Conservation (phyloP, 495 filamentous ascomycete species). For the Darksidea phi region DNA sequence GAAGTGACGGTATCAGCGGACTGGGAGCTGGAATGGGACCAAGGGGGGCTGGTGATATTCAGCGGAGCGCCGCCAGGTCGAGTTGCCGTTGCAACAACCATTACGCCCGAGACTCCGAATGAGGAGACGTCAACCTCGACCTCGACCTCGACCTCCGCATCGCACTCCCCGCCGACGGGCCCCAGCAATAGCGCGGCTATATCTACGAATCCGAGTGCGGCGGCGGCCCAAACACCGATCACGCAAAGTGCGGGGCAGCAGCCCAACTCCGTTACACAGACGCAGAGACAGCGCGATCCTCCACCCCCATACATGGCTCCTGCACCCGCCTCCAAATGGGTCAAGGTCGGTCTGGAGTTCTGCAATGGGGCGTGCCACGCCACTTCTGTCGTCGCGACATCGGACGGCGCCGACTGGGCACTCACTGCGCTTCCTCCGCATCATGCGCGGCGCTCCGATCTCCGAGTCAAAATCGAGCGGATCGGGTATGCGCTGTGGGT, state of each 20-base stretch:
- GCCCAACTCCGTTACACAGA: constrained; percentile 11
- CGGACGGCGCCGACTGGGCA: constrained; percentile 59
- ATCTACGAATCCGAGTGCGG: not conserved
- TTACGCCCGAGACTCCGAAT: constrained; percentile 3
- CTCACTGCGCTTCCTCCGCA: constrained; percentile 51
- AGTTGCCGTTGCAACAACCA: constrained; percentile 7
- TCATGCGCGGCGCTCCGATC: constrained; percentile 35
- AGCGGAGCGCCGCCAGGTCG: constrained; percentile 39
- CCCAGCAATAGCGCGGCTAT: not conserved
- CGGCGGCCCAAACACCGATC: not conserved
- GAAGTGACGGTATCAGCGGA: constrained; percentile 61
- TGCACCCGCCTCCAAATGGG: constrained; percentile 53
- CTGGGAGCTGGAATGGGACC: constrained; percentile 62
- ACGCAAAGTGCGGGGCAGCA: constrained; percentile 21
- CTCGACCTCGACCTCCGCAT: not conserved
- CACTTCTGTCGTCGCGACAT: constrained; percentile 56
- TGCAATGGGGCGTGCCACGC: constrained; percentile 54
- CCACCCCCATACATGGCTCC: constrained; percentile 38
- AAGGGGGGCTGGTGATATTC: constrained; percentile 63
- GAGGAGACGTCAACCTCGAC: constrained; percentile 5
- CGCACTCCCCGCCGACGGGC: not conserved
- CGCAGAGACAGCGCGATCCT: not conserved
- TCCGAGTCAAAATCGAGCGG: constrained; percentile 60
- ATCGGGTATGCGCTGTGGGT: constrained; percentile 58
- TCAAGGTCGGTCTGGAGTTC: constrained; percentile 60